Base-by-base conservation (phyloP, 2,329 filamentous ascomycete genomes). In the Zasmidium citrigriseum region DNA sequence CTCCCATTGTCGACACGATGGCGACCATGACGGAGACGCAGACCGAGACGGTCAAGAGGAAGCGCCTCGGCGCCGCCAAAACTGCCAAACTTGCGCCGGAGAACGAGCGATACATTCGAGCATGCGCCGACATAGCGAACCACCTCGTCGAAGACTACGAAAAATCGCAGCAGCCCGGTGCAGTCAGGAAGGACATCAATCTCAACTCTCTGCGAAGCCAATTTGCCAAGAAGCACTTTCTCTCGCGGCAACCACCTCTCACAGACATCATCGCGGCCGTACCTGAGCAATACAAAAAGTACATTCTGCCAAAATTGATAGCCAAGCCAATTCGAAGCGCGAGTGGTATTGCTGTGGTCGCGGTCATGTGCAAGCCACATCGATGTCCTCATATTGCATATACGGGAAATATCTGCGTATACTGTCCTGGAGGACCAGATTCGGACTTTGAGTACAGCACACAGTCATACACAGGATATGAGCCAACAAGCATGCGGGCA, bases 261-360 rank as follows among this genome's bases (percentile, higher is more conserved):
- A 98, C 93, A 9, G 93, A 95, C 60, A 99, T 99, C 72, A 98
- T 99, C 72, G 91, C 95, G 55, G 95, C 95, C 10, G 93, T 99
- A 34, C 96, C 96, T n/a, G 95, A 99, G 74, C 93, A 98, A 75
- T 97, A 98, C 80, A 99, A 98, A 82, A 99, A 98, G 79, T 98
- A 98, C 71, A 97, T 99, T 61, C 78, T 98, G 62, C 95, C 93
- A 20, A 96, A 96, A 77, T 81, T 99, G 62, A 92, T 99, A 68
- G 95, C 96, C 23, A 99, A 99, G 77, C 95, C 95, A 1, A 98
- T 99, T 60, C 84, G 90, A 68, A 97, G 93, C 16, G 96, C 93
- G 0, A 97, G 93, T 53, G 95, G 95, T 58, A 99, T 99, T 68
- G 95, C 95, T 1, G 95, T 99, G 9, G 95, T 99, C 48, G 95